phyloP scores from a whole-genome alignment of 1,284 basidiomycete genomes.

The Neolentinus lepideus region DNA sequence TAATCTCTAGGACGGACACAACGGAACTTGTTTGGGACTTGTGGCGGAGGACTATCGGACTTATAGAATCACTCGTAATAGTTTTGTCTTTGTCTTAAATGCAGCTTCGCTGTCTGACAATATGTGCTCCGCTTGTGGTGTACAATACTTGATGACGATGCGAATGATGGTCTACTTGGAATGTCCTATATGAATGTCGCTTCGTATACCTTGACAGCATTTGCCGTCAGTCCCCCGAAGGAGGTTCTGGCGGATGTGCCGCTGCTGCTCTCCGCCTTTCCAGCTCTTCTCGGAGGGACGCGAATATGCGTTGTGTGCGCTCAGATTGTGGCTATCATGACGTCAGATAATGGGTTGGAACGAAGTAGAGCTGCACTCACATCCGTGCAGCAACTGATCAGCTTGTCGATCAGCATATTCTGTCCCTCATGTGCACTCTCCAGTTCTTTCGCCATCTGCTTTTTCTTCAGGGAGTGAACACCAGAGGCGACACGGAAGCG shows the following conservation, averaged over 20 bases:
- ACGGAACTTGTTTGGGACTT: background rate
- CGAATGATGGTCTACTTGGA: background rate
- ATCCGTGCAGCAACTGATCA: slow-evolving; percentile 79
- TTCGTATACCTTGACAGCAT: background rate
- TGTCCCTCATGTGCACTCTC: slow-evolving; percentile 70
- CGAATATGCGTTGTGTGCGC: slow-evolving; percentile 68
- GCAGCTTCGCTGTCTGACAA: background rate
- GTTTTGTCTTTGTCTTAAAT: background rate
- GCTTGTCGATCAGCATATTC: slow-evolving; percentile 69
- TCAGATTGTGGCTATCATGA: slow-evolving; percentile 65
- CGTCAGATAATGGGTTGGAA: slow-evolving; percentile 15
- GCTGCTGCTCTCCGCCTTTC: slow-evolving; percentile 46
- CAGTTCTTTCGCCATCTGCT: slow-evolving; percentile 61
- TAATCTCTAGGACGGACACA: background rate
- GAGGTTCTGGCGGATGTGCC: slow-evolving; percentile 4
- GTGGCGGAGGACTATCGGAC: slow-evolving; percentile 1
- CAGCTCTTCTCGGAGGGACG: slow-evolving; percentile 72
- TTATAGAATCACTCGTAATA: background rate
- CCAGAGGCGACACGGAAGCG: slow-evolving; percentile 3
- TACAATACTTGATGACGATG: background rate
- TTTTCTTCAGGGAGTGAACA: slow-evolving; percentile 33
- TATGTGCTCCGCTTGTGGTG: background rate
- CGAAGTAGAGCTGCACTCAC: slow-evolving; percentile 30
- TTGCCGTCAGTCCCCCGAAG: background rate
- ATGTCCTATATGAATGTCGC: background rate